Base-by-base conservation (phyloP, 129 eudicot genomes). In the Pittosporum tobira region DNA sequence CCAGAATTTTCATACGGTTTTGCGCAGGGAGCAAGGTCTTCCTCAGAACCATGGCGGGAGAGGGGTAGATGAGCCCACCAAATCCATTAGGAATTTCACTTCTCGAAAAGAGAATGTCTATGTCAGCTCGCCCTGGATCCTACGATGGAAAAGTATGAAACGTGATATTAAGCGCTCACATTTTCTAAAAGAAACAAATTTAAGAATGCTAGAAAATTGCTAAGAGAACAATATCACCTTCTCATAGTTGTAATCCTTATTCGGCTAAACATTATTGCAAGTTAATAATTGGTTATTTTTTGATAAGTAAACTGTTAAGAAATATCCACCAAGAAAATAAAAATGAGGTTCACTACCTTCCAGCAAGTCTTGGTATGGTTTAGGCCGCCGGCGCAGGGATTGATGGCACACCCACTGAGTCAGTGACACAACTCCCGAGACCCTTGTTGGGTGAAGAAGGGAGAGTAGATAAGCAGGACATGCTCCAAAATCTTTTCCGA, bases 401-500 rank as follows among this genome's bases (percentile, higher is more conserved):
- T 22, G 27, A 69, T 29, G 61, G 62, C 0, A 69, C 58, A 0
- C 68, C 73, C 27, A 61, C n/a, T n/a, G n/a, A n/a, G n/a, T n/a
- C n/a, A n/a, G 24, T 14, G 68, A 22, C 9, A 23, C 45, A 13
- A 69, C 27, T 43, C 61, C 74, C 9, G 40, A 53, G 36, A 69
- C 68, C 57, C 74, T 60, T 3, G 31, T 48, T 34, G 74, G 74
- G 51, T 61, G 53, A 48, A 68, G 61, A 16, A 68, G 71, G 27
- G 67, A 64, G 40, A 68, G 20, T 15, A 61, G 52, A 58, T 59
- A 62, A 34, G 29, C 71, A 6, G 60, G 50, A 6, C 42, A 25
- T 1, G 75, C 66, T 52, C 79, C 79, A 63, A 56, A 62, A 59
- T 74, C 75, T 47, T 74, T 74, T 24, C 57, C 79, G 20, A 74